A percentile compares a stretch with the other conserved stretches of the same genome.
These are phyloP conservation scores for Quambalaria eucalypti DNA, from an alignment of 1,284 basidiomycete species.

Conservation along the genomic window DNA sequence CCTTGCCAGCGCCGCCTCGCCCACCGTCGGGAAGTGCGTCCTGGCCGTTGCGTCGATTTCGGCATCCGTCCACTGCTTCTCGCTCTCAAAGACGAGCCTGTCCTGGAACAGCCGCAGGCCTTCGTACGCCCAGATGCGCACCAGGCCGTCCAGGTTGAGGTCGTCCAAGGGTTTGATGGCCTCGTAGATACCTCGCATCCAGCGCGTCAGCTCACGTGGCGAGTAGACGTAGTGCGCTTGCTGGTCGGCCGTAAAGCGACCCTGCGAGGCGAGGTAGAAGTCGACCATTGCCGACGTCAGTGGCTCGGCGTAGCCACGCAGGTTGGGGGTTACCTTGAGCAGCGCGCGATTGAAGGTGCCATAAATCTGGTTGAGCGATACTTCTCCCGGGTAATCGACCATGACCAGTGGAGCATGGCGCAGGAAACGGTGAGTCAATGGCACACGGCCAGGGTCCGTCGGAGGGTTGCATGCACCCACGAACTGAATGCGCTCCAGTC, in stretches of 20 bases:
- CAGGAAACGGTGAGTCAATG: slow-evolving; percentile 89
- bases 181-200: slow-evolving; percentile 95
- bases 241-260: slow-evolving; percentile 83
- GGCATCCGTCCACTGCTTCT: slow-evolving; percentile 75
- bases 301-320: slow-evolving; percentile 85
- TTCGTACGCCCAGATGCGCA: slow-evolving; percentile 97
- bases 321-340: slow-evolving; percentile 86
- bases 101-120: slow-evolving; percentile 95
- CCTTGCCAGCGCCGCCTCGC: slow-evolving; percentile 62
- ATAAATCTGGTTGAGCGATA: slow-evolving; percentile 96
- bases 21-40: slow-evolving; percentile 85
- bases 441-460: slow-evolving; percentile 99
- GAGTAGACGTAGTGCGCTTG: slow-evolving; percentile 99
- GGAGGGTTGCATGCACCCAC: slow-evolving; percentile 99
- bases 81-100: slow-evolving; percentile 62
- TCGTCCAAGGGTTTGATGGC: slow-evolving; percentile 91
- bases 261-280: slow-evolving; percentile 89
- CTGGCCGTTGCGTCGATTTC: slow-evolving; percentile 75
- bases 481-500: slow-evolving; percentile 94
- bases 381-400: slow-evolving; percentile 97
- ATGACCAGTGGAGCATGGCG: slow-evolving; percentile 97
- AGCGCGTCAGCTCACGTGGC: slow-evolving; percentile 95
- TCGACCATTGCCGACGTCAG: slow-evolving; percentile 96
- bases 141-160: slow-evolving; percentile 83
- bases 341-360: slow-evolving; percentile 95